Percentiles rank a stretch among this genome's conserved stretches.
Conservation (phyloP, 345 rosid genomes). For the Eutrema japonicum region DNA sequence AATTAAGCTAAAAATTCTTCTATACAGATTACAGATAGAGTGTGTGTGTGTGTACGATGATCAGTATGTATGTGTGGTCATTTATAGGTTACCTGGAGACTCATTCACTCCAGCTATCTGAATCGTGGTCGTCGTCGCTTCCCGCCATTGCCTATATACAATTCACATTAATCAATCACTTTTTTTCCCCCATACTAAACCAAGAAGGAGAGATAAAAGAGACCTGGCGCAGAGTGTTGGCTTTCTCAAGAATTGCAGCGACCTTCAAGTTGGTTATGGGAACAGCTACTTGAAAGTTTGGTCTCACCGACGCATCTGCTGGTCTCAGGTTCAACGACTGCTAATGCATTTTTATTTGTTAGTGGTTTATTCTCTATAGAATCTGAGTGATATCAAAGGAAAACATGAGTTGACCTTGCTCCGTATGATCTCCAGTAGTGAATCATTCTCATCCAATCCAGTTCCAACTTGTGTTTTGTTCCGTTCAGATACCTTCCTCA, state of each 20-base stretch:
- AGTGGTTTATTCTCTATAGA: not conserved
- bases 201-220: conserved; percentile 32
- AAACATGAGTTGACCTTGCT: conserved; percentile 54
- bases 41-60: conserved; percentile 3
- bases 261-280: conserved; percentile 87
- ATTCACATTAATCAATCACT: not conserved
- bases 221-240: conserved; percentile 95
- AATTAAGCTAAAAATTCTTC: not conserved
- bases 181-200: not conserved
- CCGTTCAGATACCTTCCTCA: conserved; percentile 75
- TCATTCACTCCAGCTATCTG: conserved; percentile 83
- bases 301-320: conserved; percentile 57
- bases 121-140: conserved; percentile 91
- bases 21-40: not conserved
- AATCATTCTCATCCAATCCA: conserved; percentile 71
- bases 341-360: not conserved
- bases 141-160: conserved; percentile 74
- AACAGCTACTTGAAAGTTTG: conserved; percentile 61
- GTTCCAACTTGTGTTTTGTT: conserved; percentile 55
- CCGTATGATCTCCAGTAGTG: conserved; percentile 80
- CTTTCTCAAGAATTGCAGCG: conserved; percentile 96
- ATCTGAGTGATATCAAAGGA: not conserved
- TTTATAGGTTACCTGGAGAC: conserved; percentile 11
- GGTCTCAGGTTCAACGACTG: conserved; percentile 95
- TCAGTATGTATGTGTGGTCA: not conserved